Base-by-base conservation (phyloP, 2,329 filamentous ascomycete species). In the Fusarium lateritium region DNA sequence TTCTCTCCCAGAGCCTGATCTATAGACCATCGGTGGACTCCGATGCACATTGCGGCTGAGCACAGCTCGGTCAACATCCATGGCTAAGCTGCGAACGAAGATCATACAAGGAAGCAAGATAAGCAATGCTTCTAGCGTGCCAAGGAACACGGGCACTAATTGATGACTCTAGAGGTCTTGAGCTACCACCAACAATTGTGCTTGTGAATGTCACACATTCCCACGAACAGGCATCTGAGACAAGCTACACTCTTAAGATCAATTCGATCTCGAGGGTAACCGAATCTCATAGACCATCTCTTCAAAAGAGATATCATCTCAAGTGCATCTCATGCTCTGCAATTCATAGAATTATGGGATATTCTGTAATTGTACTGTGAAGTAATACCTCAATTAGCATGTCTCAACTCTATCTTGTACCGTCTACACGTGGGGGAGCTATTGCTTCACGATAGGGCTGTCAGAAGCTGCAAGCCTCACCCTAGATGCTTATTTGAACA, bases 1-100 rank as follows among this genome's bases (percentile, higher is more conserved):
- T 52, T 28, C n/a, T 40, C 15, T 42, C 40, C 26, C 47, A 53
- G 54, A 70, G 50, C 57, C 63, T 45, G 45, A 45, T 63, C 19
- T 45, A 28, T 28, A 28, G 26, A 28, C 38, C 40, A 61, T 73
- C 72, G 72, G 72, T 51, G 60, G 52, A 34, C 45, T 45, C 72
- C 72, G 72, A 74, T 63, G 66, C 17, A 51, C 46, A 38, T 56
- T 71, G 72, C 69, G 70, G 72, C 72, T 73, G 72, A 73, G 55
- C 43, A 31, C 36, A 50, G 34, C 66, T 74, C 72, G 68, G 72
- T 69, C 63, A 65, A 65, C 60, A 38, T 60, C 67, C 69, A 65
- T 61, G 62, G 68, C 34, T 42, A 67, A 58, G 42, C 44, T 64
- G 61, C 49, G 46, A 63, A 44, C 47, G 49, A 69, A 65, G 44